Conservation (phyloP, 495 filamentous ascomycete species). For the Elasticomyces elasticus region DNA sequence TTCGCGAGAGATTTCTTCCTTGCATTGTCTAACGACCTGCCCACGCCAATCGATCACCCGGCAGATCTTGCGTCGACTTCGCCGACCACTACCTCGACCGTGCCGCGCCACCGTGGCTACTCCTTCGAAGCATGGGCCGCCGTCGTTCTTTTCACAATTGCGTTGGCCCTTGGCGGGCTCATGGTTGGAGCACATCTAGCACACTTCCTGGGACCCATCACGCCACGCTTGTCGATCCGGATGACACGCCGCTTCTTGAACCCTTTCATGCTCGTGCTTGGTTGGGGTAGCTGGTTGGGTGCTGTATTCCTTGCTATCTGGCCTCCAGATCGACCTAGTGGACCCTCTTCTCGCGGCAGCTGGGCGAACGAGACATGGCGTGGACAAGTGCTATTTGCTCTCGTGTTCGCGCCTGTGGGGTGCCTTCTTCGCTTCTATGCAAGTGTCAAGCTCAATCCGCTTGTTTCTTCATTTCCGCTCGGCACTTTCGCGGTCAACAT, state of each 20-base stretch:
- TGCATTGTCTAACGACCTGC: constrained; percentile 67
- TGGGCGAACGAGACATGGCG: constrained; percentile 55
- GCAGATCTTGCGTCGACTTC: constrained; percentile 15
- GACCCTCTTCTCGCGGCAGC: constrained; percentile 22
- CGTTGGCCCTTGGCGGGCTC: constrained; percentile 58
- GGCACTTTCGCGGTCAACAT: constrained; percentile 86
- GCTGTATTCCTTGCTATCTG: constrained; percentile 63
- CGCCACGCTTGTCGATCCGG: constrained; percentile 48
- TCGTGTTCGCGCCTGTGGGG: constrained; percentile 79
- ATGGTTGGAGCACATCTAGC: constrained; percentile 71
- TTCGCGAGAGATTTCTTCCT: constrained; percentile 81
- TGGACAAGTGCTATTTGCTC: constrained; percentile 59
- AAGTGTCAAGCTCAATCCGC: constrained; percentile 56
- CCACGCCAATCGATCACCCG: constrained; percentile 37
- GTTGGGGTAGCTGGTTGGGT: constrained; percentile 66
- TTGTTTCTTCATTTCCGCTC: constrained; percentile 63
- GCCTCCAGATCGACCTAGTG: constrained; percentile 53
- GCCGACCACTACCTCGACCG: constrained; percentile 15
- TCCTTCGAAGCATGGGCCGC: constrained; percentile 70
- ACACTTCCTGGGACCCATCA: constrained; percentile 45
- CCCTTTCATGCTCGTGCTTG: constrained; percentile 49
- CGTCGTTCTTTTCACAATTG: constrained; percentile 57
- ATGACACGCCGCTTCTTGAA: constrained; percentile 55
- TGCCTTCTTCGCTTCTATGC: constrained; percentile 65
- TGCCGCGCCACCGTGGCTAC: constrained; percentile 61